Percentiles rank a stretch among this genome's conserved stretches.
Conservation (phyloP, 495 filamentous ascomycete species). For the Lindgomyces ingoldianus region DNA sequence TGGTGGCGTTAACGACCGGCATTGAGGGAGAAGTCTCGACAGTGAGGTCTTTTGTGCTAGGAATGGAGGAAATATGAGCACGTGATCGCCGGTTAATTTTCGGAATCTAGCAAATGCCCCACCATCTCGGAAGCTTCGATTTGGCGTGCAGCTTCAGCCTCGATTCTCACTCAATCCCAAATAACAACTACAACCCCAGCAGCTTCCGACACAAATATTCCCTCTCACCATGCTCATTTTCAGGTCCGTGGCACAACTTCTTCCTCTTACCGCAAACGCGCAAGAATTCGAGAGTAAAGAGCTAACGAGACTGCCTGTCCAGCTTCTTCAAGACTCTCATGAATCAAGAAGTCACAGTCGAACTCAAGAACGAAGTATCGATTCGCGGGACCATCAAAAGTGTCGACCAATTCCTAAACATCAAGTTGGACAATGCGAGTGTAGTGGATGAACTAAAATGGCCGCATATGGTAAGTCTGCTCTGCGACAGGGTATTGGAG, state of each 20-base stretch:
- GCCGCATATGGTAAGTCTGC: constrained; percentile 73
- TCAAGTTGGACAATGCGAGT: constrained; percentile 93
- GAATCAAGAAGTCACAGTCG: constrained; percentile 92
- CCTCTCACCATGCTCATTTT: constrained; percentile 43
- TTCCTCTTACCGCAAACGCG: not conserved
- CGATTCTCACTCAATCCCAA: no score
- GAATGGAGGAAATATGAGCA: not conserved
- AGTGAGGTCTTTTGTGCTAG: no score
- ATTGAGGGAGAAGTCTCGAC: no score
- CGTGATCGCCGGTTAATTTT: constrained; percentile 14
- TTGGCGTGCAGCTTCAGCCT: not conserved
- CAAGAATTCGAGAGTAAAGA: not conserved
- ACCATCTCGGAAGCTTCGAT: no score
- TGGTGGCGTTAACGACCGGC: no score
- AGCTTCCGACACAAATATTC: not conserved
- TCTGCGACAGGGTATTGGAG: not conserved
- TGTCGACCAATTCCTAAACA: constrained; percentile 98
- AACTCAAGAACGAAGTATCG: constrained; percentile 98
- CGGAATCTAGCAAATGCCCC: no score
- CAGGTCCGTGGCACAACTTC: constrained; percentile 34
- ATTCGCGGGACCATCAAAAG: constrained; percentile 93
- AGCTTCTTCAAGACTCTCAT: constrained; percentile 99
- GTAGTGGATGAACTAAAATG: constrained; percentile 90
- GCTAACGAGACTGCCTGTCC: constrained; percentile 3
- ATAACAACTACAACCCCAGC: not conserved